Percentiles rank a stretch among this genome's conserved stretches.
phyloP scores from a whole-genome alignment of 1,139 yeast species.

The Taphrina flavorubra region DNA sequence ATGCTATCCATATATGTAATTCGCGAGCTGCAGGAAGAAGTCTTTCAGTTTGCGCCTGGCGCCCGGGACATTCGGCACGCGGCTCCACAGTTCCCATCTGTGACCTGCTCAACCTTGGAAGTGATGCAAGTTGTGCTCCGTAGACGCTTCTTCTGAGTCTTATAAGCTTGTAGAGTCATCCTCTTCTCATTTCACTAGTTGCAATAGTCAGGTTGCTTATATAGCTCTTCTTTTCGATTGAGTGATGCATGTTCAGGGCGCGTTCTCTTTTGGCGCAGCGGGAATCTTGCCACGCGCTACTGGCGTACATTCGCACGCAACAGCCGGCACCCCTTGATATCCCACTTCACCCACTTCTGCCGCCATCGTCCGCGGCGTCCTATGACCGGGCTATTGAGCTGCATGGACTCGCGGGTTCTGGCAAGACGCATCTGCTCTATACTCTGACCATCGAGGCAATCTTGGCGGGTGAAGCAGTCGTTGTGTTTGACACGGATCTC shows the following conservation, averaged over 20 bases:
- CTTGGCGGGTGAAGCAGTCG: constrained; percentile 24
- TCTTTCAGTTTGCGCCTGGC: too few species aligned
- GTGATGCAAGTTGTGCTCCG: too few species aligned
- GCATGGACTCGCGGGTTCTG: constrained; percentile 41
- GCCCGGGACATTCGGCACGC: too few species aligned
- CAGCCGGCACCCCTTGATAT: constrained; percentile 1
- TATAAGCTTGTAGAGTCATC: too few species aligned
- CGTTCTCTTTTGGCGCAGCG: constrained; percentile 14
- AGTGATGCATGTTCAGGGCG: constrained; percentile 18
- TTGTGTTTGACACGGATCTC: constrained; percentile 40
- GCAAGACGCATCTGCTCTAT: constrained; percentile 43
- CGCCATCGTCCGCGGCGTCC: neutral
- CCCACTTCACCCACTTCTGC: constrained; percentile 1
- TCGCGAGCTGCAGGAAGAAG: too few species aligned
- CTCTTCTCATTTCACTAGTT: too few species aligned
- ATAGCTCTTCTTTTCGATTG: too few species aligned
- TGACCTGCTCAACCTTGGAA: too few species aligned
- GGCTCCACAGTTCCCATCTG: too few species aligned
- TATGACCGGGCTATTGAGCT: constrained; percentile 26
- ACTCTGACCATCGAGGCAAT: constrained; percentile 35
- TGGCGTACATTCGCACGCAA: neutral
- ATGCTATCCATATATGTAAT: too few species aligned
- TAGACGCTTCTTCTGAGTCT: too few species aligned
- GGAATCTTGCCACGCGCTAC: constrained; percentile 7
- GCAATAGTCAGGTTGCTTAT: too few species aligned